Percentiles rank a stretch among this genome's conserved stretches.
Evolutionary conservation across 2,329 filamentous ascomycete species (phyloP).

Genomic region (Chrysoporthe austroafricana): DNA sequence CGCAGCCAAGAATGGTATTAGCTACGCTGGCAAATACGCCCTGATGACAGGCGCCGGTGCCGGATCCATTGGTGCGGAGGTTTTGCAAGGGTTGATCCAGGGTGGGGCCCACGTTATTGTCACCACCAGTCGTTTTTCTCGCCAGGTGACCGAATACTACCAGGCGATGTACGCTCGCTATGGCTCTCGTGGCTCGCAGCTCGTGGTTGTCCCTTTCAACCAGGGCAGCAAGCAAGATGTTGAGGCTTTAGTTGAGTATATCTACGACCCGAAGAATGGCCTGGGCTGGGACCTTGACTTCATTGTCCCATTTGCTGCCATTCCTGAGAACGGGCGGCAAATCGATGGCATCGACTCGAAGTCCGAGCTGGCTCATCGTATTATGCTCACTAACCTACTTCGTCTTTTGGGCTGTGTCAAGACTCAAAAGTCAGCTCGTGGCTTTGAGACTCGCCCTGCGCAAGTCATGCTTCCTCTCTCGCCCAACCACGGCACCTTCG

Average conservation of each 20-base stretch:
- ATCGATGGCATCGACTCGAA: slow-evolving; percentile 97
- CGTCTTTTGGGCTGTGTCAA: slow-evolving; percentile 91
- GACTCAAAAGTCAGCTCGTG: slow-evolving; percentile 82
- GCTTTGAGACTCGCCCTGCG: slow-evolving; percentile 92
- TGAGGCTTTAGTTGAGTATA: slow-evolving; percentile 90
- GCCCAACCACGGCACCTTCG: slow-evolving; percentile 97
- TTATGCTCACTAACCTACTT: slow-evolving; percentile 97
- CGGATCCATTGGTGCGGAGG: slow-evolving; percentile 96
- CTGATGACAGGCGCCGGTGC: slow-evolving; percentile 98
- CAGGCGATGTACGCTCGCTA: slow-evolving; percentile 97
- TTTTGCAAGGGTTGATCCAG: slow-evolving; percentile 92
- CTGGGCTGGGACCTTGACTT: slow-evolving; percentile 98
- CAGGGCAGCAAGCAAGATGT: slow-evolving; percentile 98
- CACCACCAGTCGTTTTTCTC: slow-evolving; percentile 94
- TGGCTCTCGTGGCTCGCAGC: slow-evolving; percentile 90
- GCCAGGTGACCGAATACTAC: slow-evolving; percentile 98
- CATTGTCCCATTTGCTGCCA: slow-evolving; percentile 94
- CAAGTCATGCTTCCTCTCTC: slow-evolving; percentile 96
- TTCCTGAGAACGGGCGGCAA: slow-evolving; percentile 95
- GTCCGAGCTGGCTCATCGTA: slow-evolving; percentile 95
- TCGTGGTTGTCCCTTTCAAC: slow-evolving; percentile 98
- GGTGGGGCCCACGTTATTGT: slow-evolving; percentile 97
- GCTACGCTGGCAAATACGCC: slow-evolving; percentile 91
- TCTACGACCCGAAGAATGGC: slow-evolving; percentile 94
- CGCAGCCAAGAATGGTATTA: slow-evolving; percentile 84